These are phyloP conservation scores for Populus alba DNA, from an alignment of 345 rosid genomes.

Conservation along the genomic window DNA sequence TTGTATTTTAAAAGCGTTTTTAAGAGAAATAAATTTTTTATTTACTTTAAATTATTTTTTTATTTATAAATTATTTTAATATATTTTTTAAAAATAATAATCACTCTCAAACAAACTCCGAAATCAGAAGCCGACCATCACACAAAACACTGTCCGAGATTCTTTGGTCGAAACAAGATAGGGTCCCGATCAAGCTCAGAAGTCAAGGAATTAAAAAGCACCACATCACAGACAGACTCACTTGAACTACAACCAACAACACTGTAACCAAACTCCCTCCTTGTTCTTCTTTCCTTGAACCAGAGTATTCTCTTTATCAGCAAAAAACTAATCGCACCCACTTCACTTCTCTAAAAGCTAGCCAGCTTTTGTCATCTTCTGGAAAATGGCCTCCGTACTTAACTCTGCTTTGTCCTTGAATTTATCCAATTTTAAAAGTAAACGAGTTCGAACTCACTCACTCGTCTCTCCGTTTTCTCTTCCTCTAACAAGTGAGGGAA, in stretches of 20 bases:
- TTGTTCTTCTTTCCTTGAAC: neutral
- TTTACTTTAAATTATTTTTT: no score
- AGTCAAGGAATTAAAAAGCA: neutral
- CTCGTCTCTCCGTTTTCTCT: constrained; percentile 35
- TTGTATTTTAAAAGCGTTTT: no score
- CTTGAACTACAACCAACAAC: neutral
- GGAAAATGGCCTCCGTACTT: constrained; percentile 56
- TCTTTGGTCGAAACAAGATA: neutral
- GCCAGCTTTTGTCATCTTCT: neutral
- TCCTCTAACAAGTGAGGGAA: constrained; percentile 52
- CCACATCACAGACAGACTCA: constrained; percentile 3
- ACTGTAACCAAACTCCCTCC: neutral
- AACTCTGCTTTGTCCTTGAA: constrained; percentile 46
- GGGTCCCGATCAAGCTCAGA: neutral
- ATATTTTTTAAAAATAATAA: no score
- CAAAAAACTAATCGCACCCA: neutral
- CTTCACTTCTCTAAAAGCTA: neutral
- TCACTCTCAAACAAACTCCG: no score
- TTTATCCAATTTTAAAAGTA: constrained; percentile 29
- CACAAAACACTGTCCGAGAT: neutral
- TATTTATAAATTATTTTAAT: no score
- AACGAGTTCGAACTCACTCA: constrained; percentile 36
- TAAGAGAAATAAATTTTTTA: no score
- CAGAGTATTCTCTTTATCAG: neutral
- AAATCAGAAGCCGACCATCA: neutral